Base-by-base conservation (phyloP, 352 stramenopile genomes). In the Thalassiosira exigua region DNA sequence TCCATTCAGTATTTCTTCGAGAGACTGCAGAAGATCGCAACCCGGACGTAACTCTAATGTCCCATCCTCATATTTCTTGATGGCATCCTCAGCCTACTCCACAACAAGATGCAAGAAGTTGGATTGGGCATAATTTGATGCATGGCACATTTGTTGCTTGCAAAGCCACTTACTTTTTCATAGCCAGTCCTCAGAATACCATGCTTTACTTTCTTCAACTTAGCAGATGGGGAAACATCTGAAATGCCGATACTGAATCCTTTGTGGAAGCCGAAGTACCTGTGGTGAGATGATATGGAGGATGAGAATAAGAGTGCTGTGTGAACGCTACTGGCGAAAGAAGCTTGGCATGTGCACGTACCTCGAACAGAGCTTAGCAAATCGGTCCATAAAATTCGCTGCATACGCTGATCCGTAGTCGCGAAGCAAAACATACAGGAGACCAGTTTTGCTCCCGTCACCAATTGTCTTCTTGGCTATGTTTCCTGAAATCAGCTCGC, bases 221-320 rank as follows among this genome's bases (percentile, higher is more conserved):
- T 89, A 4, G 90, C 77, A 1, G 96, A 98, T 36, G 98, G 97
- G 21, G 97, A 99, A 7, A 99, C 98, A 81, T 99, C 98, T 68
- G 99, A 96, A 80, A 99, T 99, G 42, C 98, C 98, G 50, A 99
- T 99, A 17, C 96, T 98, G 76, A 99, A 99, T 0, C 97, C 98
- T 75, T 95, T 91, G 81, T 98, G 97, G 73, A 96, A 95, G n/a
- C 96, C 96, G 33, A 99, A 93, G 89, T 97, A 99, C 29, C 87
- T 74, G n/a, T n/a, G n/a, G n/a, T n/a, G n/a, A n/a, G n/a, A n/a
- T n/a, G n/a, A n/a, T n/a, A n/a, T n/a, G n/a, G n/a, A n/a, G n/a
- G n/a, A n/a, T n/a, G n/a, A n/a, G n/a, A n/a, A n/a, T n/a, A n/a
- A n/a, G n/a, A n/a, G n/a, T n/a, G n/a, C n/a, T n/a, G n/a, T n/a